Evolutionary conservation across 1,284 basidiomycete species (phyloP), one percentile per base, ranked within the genome.

Genomic region (Ceratorhiza oryzae-sativae): DNA sequence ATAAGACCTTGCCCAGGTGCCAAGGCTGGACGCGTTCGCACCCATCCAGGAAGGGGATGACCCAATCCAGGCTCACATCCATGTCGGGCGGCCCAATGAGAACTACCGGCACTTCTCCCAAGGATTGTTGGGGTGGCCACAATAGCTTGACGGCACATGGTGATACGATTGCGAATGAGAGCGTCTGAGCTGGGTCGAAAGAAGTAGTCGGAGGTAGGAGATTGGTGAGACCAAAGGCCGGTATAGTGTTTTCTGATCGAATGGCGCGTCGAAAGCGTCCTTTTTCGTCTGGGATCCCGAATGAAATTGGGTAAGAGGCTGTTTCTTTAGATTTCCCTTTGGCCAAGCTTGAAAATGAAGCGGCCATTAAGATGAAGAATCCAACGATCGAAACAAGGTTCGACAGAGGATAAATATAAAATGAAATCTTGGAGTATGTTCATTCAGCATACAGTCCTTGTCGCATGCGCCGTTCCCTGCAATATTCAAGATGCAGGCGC

Each of bases 51-150:
- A 3, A 91, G 81, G 15, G 88, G 82, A 72, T 88, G 55, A 39
- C 53, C 60, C 70, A 91, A 83, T 8, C 82, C 83, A 1, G 86
- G 82, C 27, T 83, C 9, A 88, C 88, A 32, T 79, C 79, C 62
- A 74, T 58, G 30, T 85, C 85, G 9, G 88, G 87, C 75, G 91
- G 90, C 10, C 84, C 81, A 6, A 91, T 86, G 62, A 91, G 78
- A 62, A 93, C 87, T 4, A 92, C 89, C 2, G n/a, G 91, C 0
- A 88, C 87, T n/a, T 80, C 80, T 0, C 80, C 84, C 60, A 87
- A 83, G 77, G 92, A 90, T 77, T 92, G 86, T 42, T 83, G 77
- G 74, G 90, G 89, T 65, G 91, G 85, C 90, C 90, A 93, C 0
- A 87, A 79, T 41, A 86, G 80, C 53, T 88, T 84, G 51, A 87